Conservation (phyloP, 805 yeast genomes). For the Ogataea kodamae region DNA sequence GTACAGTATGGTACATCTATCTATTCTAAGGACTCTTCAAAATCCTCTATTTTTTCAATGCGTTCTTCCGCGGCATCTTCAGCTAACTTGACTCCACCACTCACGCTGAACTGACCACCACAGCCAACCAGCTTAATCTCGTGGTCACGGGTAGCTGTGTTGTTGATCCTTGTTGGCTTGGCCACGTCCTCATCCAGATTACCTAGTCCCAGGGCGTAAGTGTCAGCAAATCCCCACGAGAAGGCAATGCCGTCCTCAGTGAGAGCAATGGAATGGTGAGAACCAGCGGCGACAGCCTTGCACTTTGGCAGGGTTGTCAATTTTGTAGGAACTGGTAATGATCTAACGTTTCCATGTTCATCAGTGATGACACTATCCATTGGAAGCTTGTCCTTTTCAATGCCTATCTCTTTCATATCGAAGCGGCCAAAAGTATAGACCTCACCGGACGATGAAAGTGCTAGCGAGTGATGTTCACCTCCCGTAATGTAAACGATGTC, state of each 20-base stretch:
- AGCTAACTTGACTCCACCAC: slow-evolving; percentile 69
- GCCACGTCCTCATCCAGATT: slow-evolving; percentile 79
- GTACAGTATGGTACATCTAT: slow-evolving; percentile 9
- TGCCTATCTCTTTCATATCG: slow-evolving; percentile 92
- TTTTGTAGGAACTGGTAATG: slow-evolving; percentile 81
- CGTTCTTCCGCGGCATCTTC: slow-evolving; percentile 52
- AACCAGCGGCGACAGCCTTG: slow-evolving; percentile 70
- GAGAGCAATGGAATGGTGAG: slow-evolving; percentile 89
- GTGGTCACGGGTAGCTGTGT: slow-evolving; percentile 87
- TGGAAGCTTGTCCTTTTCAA: slow-evolving; percentile 63
- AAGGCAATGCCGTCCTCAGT: slow-evolving; percentile 80
- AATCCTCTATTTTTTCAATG: slow-evolving; percentile 48
- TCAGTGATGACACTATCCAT: slow-evolving; percentile 66
- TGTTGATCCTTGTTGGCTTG: slow-evolving; percentile 81
- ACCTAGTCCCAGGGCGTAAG: slow-evolving; percentile 94
- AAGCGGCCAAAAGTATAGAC: slow-evolving; percentile 85
- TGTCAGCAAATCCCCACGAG: slow-evolving; percentile 98
- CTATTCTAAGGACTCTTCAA: slow-evolving; percentile 36
- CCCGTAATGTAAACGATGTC: slow-evolving; percentile 66
- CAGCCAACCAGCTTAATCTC: slow-evolving; percentile 75
- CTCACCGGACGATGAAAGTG: slow-evolving; percentile 68
- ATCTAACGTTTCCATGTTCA: slow-evolving; percentile 74
- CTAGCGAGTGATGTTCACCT: slow-evolving; percentile 92
- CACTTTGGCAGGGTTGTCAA: slow-evolving; percentile 55
- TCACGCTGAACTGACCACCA: slow-evolving; percentile 93